These are phyloP conservation scores for Penicillium parvum DNA, from an alignment of 495 filamentous ascomycete species.

Conservation along the genomic window DNA sequence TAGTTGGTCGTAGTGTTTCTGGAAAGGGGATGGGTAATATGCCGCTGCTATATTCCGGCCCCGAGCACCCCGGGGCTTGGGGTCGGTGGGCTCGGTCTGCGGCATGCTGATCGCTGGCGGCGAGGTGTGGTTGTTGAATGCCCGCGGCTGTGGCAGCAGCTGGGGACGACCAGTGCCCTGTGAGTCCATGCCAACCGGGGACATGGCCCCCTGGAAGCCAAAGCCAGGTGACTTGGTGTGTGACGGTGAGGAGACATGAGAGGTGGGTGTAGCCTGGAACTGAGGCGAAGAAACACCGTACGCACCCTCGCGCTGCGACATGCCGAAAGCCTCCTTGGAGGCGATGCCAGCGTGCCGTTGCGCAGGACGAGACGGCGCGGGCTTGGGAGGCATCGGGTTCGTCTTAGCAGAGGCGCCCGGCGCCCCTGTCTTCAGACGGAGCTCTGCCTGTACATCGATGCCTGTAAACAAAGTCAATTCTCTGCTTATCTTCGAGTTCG, in stretches of 20 bases:
- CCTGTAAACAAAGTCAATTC: constrained; percentile 43
- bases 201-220: constrained; percentile 62
- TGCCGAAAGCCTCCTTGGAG: constrained; percentile 62
- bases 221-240: constrained; percentile 67
- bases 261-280: constrained; percentile 75
- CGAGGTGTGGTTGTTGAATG: constrained; percentile 35
- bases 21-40: constrained; percentile 82
- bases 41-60: constrained; percentile 39
- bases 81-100: constrained; percentile 35
- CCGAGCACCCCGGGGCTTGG: constrained; percentile 33
- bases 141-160: constrained; percentile 40
- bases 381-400: constrained; percentile 43
- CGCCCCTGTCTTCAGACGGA: constrained; percentile 78
- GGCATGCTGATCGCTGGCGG: constrained; percentile 40
- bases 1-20: constrained; percentile 94
- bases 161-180: constrained; percentile 51
- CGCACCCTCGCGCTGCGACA: constrained; percentile 47
- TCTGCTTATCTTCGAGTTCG: neutral
- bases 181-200: constrained; percentile 63
- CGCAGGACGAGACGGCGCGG: constrained; percentile 50
- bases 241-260: constrained; percentile 71
- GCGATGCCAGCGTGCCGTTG: constrained; percentile 68
- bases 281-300: constrained; percentile 53
- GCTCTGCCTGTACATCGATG: constrained; percentile 95
- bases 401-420: constrained; percentile 59